phyloP scores from a whole-genome alignment of 1,284 basidiomycete species.

The Ceratobasidium sp. region DNA sequence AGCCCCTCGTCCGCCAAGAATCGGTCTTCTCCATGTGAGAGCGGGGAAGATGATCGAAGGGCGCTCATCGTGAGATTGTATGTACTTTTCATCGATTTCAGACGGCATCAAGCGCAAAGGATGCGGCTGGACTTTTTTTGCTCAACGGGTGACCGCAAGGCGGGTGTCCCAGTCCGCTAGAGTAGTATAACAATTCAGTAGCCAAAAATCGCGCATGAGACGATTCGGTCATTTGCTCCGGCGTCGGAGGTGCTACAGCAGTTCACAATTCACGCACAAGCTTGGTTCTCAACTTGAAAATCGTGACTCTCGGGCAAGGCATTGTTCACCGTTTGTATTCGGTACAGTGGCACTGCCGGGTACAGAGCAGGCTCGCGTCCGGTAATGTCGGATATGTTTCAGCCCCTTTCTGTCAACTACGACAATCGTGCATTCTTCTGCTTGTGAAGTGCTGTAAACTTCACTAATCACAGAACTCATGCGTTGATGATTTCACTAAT shows the following conservation, averaged over 20 bases:
- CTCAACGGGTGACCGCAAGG: too few relatives aligned
- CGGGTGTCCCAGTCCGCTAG: neutral
- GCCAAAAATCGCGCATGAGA: too few relatives aligned
- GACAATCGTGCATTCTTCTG: neutral
- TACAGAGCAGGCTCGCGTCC: neutral
- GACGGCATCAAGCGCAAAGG: neutral
- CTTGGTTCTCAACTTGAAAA: neutral
- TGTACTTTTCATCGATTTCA: neutral
- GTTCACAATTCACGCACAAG: neutral
- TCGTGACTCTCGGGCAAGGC: too few relatives aligned
- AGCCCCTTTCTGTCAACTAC: constrained; percentile 1
- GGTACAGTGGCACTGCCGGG: neutral
- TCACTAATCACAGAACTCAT: too few relatives aligned
- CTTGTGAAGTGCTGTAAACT: neutral
- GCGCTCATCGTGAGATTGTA: neutral
- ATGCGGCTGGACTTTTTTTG: neutral
- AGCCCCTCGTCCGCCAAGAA: neutral
- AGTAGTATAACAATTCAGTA: neutral
- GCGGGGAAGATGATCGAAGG: neutral
- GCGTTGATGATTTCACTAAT: too few relatives aligned
- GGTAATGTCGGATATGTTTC: constrained; percentile 15
- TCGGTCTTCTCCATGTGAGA: neutral
- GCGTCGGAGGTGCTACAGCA: neutral
- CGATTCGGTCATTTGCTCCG: neutral
- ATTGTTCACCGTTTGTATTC: neutral